Evolutionary conservation across 345 rosid genomes (phyloP), one percentile per base, ranked within the genome.

Genomic region (Linum usitatissimum): DNA sequence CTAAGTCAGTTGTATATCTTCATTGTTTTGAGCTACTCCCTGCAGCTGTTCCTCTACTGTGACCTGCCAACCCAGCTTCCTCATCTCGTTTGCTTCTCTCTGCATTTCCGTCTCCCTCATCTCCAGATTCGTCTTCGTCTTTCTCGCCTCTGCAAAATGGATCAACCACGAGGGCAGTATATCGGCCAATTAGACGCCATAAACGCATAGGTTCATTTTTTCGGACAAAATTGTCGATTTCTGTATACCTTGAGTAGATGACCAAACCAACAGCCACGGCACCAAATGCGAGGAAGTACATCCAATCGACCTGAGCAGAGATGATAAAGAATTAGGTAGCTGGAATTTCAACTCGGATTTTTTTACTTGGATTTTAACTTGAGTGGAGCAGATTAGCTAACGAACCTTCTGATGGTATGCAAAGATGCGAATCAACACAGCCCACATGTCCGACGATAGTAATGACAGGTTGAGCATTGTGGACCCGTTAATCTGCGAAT

Each of bases 391-490:
- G 1, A 39, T 60, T 9, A 65, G 59, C 49, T 70, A 62, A 51
- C 71, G 55, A 60, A 91, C 96, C 91, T 88, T 88, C 70, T 91
- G 90, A 40, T 84, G 88, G 78, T 87, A 93, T 54, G 85, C 87
- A 59, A 85, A 90, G 36, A 80, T 82, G 58, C 97, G 94, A 71
- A 93, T 93, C 56, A 90, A 3, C 59, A 93, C 91, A 1, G 96
- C 83, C 97, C 94, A 93, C 97, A 93, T 90, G 69, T 93, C 96
- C 48, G 97, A 82, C 53, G 99, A 87, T 28, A 93, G 83, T 75
- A 93, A 67, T 13, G 99, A 93, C 70, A 93, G 81, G 72, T 78
- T 93, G 61, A 93, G 82, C 99, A 93, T 90, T 17, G 96, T 78
- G n/a, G 99, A 70, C 6, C 99, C 96, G 64, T 54, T 90, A 21